Percentiles rank a stretch among this genome's conserved stretches.
Conservation (phyloP, 129 eudicot species). For the Helichrysum umbraculigerum region DNA sequence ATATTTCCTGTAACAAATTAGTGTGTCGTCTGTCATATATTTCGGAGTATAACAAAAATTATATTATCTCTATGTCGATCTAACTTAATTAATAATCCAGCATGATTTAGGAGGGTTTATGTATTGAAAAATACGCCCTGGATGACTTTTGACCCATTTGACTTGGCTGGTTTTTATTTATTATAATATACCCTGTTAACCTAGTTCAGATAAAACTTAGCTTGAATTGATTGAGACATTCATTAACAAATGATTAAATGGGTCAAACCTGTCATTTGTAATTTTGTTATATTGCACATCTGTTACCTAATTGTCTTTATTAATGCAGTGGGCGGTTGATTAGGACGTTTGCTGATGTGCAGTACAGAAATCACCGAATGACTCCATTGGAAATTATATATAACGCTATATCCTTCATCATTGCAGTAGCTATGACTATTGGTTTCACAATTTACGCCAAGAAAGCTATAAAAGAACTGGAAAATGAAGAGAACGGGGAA, state of each 20-base stretch:
- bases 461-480: constrained; percentile 64
- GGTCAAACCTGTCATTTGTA: neutral
- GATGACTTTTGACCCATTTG: neutral
- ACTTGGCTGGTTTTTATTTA: neutral
- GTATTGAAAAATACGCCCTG: neutral
- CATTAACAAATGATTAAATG: neutral
- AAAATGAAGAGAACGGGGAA: constrained; percentile 46
- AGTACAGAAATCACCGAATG: constrained; percentile 63
- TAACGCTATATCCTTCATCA: constrained; percentile 70
- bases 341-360: constrained; percentile 74
- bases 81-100: too few relatives aligned
- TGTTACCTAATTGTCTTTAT: neutral
- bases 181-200: neutral
- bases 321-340: constrained; percentile 73
- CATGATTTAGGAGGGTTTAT: neutral
- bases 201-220: neutral
- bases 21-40: neutral
- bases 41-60: neutral
- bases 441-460: constrained; percentile 79
- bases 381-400: constrained; percentile 73
- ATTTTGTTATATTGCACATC: neutral
- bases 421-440: constrained; percentile 59
- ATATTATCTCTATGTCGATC: neutral
- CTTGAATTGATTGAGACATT: neutral
- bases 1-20: neutral